Percentiles rank a stretch among this genome's conserved stretches.
phyloP scores from a whole-genome alignment of 805 yeast species.

The Candida chauliodis region DNA sequence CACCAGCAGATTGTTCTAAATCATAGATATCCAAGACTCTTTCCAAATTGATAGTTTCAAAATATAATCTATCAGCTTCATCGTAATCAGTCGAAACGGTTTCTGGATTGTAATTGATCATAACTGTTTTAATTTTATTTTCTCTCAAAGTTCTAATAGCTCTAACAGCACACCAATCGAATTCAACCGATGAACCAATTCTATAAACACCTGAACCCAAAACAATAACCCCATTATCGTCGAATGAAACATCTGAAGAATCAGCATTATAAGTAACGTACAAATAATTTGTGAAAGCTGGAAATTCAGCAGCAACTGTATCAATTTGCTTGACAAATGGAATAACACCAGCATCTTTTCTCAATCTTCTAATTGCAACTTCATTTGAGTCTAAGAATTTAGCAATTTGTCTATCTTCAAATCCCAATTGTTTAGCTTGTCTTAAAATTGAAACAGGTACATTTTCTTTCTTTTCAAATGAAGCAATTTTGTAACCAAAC shows the following conservation, averaged over 20 bases:
- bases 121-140: slow-evolving; percentile 82
- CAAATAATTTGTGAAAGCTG: slow-evolving; percentile 90
- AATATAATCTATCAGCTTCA: slow-evolving; percentile 95
- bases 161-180: slow-evolving; percentile 99
- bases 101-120: slow-evolving; percentile 98
- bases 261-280: slow-evolving; percentile 95
- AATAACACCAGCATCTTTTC: slow-evolving; percentile 79
- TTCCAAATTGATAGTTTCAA: slow-evolving; percentile 92
- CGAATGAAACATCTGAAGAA: slow-evolving; percentile 78
- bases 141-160: slow-evolving; percentile 92
- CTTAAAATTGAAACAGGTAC: slow-evolving; percentile 62
- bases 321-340: slow-evolving; percentile 97
- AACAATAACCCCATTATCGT: slow-evolving; percentile 93
- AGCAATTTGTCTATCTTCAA: slow-evolving; percentile 95
- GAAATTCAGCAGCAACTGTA: slow-evolving; percentile 99
- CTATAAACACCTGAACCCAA: slow-evolving; percentile 98
- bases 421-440: slow-evolving; percentile 94
- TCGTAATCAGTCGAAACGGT: slow-evolving; percentile 98
- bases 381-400: slow-evolving; percentile 84
- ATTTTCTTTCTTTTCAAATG: slow-evolving; percentile 54
- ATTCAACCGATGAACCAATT: slow-evolving; percentile 97
- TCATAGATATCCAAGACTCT: slow-evolving; percentile 94
- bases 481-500: slow-evolving; percentile 61
- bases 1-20: slow-evolving; percentile 85
- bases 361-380: slow-evolving; percentile 83